Base-by-base conservation (phyloP, 495 filamentous ascomycete genomes). In the Talaromyces wortmannii region DNA sequence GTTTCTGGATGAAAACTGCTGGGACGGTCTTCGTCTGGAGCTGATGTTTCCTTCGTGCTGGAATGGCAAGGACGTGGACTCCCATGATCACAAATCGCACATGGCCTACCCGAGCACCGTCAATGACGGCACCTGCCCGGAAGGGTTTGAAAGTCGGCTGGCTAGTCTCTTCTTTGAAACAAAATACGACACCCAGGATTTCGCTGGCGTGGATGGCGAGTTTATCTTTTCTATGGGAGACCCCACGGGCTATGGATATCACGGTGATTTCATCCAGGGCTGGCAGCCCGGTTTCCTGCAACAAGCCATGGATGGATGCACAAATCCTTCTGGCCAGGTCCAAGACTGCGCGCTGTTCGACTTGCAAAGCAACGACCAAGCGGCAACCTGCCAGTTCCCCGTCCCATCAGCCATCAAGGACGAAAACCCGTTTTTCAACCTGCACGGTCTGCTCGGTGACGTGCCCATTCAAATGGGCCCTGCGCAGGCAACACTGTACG, bases 21-120 rank as follows among this genome's bases (percentile, higher is more conserved):
- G 63, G 0, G 80, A 94, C 59, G 91, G 91, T 48, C 61, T 96
- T 46, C 83, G 91, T 31, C 70, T 91, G 42, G 90, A 96, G 65
- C 67, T 96, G 51, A 85, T 90, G 81, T 96, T 96, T 73, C 91
- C 91, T 8, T 90, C 87, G 0, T 96, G 91, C 80, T 95, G 90
- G 88, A 87, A 95, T 63, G 88, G 90, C 31, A 78, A 83, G 52
- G 79, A 89, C 54, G 56, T 74, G 17, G 83, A 85, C 55, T 75
- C 81, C 3, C 29, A 56, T 0, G 76, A 88, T 65, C 87, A 91
- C 75, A 81, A 78, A 62, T 77, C 74, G 48, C 90, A 95, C 63
- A 78, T 96, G 62, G 84, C 85, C 2, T 96, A 91, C 64, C 89
- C 91, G 0, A 72, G 78, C 52, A 69, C 85, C 6, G 87, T 95